These are phyloP conservation scores for Ettlia oleoabundans DNA, from an alignment of 139 green algal species.

Conservation along the genomic window DNA sequence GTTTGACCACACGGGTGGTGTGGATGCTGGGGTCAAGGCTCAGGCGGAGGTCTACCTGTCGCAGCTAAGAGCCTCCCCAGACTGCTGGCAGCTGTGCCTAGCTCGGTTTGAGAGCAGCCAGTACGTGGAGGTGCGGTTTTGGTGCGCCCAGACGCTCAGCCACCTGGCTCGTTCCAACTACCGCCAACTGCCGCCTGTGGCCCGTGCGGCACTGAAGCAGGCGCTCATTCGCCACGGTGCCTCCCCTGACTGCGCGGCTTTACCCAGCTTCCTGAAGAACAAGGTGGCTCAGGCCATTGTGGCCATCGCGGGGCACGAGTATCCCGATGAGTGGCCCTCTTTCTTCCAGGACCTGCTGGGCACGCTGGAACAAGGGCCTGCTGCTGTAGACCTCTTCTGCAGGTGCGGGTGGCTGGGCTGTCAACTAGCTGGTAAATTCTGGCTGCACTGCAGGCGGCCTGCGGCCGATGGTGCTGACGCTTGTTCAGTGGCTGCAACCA, in stretches of 20 bases:
- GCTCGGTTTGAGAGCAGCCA: constrained; percentile 67
- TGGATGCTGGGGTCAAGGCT: constrained; percentile 60
- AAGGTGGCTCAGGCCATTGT: constrained; percentile 92
- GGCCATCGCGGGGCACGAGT: constrained; percentile 80
- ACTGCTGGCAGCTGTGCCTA: constrained; percentile 81
- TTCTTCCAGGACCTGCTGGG: constrained; percentile 89
- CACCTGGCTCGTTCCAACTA: constrained; percentile 3
- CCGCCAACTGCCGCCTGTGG: neutral
- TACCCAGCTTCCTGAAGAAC: constrained; percentile 88
- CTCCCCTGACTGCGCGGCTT: constrained; percentile 7
- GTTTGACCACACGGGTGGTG: constrained; percentile 84
- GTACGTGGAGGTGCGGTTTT: constrained; percentile 94
- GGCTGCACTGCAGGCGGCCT: neutral
- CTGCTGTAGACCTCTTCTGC: constrained; percentile 89
- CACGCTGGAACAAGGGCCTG: constrained; percentile 56
- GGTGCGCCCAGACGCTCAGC: constrained; percentile 70
- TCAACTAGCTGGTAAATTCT: neutral
- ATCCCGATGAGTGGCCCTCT: constrained; percentile 82
- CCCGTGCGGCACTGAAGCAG: constrained; percentile 6
- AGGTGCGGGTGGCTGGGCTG: constrained; percentile 30
- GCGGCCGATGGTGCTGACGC: no score
- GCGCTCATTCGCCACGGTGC: constrained; percentile 19
- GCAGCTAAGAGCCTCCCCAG: constrained; percentile 60
- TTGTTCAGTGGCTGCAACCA: no score
- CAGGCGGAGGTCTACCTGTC: constrained; percentile 73